Base-by-base conservation (phyloP, 2,329 filamentous ascomycete species). In the Colletotrichum graminicola region DNA sequence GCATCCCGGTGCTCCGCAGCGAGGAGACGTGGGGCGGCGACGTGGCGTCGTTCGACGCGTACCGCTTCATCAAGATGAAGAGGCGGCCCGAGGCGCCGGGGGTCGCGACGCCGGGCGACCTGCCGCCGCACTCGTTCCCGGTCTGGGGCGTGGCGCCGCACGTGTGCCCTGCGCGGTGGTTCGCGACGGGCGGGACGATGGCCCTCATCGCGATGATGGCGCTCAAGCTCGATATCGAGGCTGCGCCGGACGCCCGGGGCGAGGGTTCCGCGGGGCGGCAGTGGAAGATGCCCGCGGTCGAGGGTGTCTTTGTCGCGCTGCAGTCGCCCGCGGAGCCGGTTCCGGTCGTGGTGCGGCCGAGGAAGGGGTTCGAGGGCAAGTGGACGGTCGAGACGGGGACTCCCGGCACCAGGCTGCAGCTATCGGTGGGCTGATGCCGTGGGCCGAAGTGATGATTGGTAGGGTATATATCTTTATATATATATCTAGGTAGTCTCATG, bases 21-120 rank as follows among this genome's bases (percentile, higher is more conserved):
- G 55, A 56, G 55, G 34, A 67, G 1, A 75, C 67, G 0, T 80
- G 79, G 79, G 78, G 78, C 1, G 41, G 75, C 0, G 76, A 80
- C 45, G 77, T 77, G 0, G 66, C 66, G 0, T 39, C 51, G 11
- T 80, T 80, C 47, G 67, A 73, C 1, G 75, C 79, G 1, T 69
- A 73, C 3, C 78, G 79, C 11, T 80, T 80, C 73, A 75, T 80
- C 26, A 68, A 34, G 61, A 68, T 68, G 66, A 68, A 65, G 60
- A 68, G 21, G 10, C 41, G 16, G 52, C 0, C 34, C 32, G 16
- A 8, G n/a, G 8, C 34, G 2, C 32, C 66, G 3, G 66, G 52
- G 1, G 60, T 68, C 5, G 66, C 66, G 34, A 11, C 66, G 6
- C 60, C 60, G 2, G 62, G 41, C 16, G 66, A 68, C 34, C 10